Evolutionary conservation across 345 rosid species (phyloP), one percentile per base, ranked within the genome.

Genomic region (Excoecaria cochinchinensis): DNA sequence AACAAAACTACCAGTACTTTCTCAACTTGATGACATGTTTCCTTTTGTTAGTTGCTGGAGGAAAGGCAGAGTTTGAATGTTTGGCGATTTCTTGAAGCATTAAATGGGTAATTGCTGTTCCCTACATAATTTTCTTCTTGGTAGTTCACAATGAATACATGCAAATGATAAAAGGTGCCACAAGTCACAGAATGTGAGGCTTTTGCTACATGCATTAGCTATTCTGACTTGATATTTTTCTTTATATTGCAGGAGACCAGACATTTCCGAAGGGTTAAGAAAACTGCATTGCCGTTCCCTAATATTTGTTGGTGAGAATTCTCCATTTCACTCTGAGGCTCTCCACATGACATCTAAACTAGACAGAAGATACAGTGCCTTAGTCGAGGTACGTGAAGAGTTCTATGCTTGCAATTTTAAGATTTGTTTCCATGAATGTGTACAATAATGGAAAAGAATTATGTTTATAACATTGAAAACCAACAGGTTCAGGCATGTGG

Each of bases 401-500:
- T 21, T 68, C 39, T 68, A 12, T 58, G 0, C n/a, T 1, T 6
- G 1, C 0, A 4, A 42, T 75, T 13, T 13, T n/a, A 57, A 67
- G 46, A 31, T 25, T 58, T 3, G 67, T 21, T 38, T 36, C 52
- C 59, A 21, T 38, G 69, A 36, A 24, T 38, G 9, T 48, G 19
- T 19, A 10, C 10, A 55, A 40, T 12, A 22, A n/a, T 19, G 14
- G 50, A 22, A 56, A 12, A 22, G 21, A 22, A 16, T 65, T 53
- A 52, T 64, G 12, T 64, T 71, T 55, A 64, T 31, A 2, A 4
- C n/a, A 21, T 53, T 52, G 55, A 13, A 71, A 25, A 15, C 67
- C 46, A 75, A 48, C 86, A 94, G 98, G 99, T 95, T 71, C 97
- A 89, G 82, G 97, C 90, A 73, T 91, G 98, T 76, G 99, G 99